Percentiles rank a stretch among this genome's conserved stretches.
These are phyloP conservation scores for Pyrenula massariospora DNA, from an alignment of 495 filamentous ascomycete genomes.

Conservation along the genomic window DNA sequence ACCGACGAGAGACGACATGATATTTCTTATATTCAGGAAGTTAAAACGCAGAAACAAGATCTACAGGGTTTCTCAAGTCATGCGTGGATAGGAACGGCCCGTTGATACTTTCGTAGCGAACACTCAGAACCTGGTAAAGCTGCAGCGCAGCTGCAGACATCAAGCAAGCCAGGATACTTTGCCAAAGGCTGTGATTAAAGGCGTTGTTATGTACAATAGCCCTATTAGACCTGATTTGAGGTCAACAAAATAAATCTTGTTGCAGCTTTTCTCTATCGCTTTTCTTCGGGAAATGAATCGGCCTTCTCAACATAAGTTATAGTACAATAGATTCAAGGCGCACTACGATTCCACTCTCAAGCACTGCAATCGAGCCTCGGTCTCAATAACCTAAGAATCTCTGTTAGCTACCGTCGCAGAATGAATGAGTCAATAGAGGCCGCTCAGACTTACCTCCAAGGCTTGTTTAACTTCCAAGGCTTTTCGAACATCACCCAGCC, in stretches of 20 bases:
- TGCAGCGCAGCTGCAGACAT: too few species aligned
- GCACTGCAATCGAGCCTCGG: slow-evolving; percentile 37
- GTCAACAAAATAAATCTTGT: background rate
- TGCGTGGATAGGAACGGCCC: too few species aligned
- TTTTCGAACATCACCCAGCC: slow-evolving; percentile 76
- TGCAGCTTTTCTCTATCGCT: background rate
- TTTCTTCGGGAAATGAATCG: background rate
- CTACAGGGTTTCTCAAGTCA: too few species aligned
- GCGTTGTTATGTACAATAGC: too few species aligned
- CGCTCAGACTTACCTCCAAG: slow-evolving; percentile 59
- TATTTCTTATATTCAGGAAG: too few species aligned
- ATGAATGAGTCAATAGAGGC: background rate
- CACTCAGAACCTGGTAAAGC: too few species aligned
- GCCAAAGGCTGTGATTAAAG: too few species aligned
- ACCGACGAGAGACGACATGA: too few species aligned
- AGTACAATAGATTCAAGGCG: background rate
- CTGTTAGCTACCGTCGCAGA: slow-evolving; percentile 16
- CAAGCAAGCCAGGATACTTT: too few species aligned
- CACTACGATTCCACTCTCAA: slow-evolving; percentile 28
- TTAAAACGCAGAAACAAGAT: too few species aligned
- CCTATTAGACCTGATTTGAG: background rate
- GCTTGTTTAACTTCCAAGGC: slow-evolving; percentile 93
- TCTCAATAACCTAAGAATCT: slow-evolving; percentile 30
- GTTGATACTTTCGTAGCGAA: too few species aligned
- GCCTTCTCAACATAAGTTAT: too few species aligned